phyloP scores from a whole-genome alignment of 1,284 basidiomycete species.

The Erythrobasidium hasegawianum region DNA sequence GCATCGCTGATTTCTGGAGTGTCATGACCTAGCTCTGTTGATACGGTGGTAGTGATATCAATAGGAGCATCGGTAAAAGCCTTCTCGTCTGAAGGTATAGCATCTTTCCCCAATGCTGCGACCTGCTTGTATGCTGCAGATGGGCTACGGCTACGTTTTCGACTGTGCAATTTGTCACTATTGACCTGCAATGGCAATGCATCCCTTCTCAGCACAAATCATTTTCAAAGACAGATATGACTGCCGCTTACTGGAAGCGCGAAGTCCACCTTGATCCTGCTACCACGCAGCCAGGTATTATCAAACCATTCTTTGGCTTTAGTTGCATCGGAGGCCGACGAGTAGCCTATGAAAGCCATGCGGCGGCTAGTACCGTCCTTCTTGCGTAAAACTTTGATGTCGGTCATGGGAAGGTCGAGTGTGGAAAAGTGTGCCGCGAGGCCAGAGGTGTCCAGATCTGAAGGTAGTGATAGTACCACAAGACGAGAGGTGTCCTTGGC shows the following conservation, averaged over 20 bases:
- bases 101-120: not conserved
- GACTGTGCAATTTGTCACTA: too few relatives aligned
- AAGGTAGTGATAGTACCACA: constrained; percentile 12
- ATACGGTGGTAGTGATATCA: not conserved
- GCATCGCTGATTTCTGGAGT: constrained; percentile 41
- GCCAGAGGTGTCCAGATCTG: constrained; percentile 1
- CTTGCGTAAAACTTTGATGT: constrained; percentile 76
- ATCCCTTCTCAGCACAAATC: too few relatives aligned
- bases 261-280: constrained; percentile 67
- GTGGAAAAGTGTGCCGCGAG: constrained; percentile 18
- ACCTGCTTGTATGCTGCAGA: too few relatives aligned
- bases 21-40: too few relatives aligned
- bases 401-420: constrained; percentile 60
- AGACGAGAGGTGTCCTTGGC: not conserved
- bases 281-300: constrained; percentile 60
- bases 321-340: constrained; percentile 69
- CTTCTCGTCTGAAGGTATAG: not conserved
- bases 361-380: constrained; percentile 73
- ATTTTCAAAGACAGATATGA: too few relatives aligned
- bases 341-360: constrained; percentile 92
- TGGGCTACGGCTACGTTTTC: too few relatives aligned
- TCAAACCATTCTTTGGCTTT: constrained; percentile 80
- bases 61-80: not conserved
- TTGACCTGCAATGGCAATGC: too few relatives aligned
- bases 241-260: constrained; percentile 60